Evolutionary conservation across 1,139 yeast species (phyloP), one percentile per base, ranked within the genome.

Genomic region (Maudiozyma humilis): DNA sequence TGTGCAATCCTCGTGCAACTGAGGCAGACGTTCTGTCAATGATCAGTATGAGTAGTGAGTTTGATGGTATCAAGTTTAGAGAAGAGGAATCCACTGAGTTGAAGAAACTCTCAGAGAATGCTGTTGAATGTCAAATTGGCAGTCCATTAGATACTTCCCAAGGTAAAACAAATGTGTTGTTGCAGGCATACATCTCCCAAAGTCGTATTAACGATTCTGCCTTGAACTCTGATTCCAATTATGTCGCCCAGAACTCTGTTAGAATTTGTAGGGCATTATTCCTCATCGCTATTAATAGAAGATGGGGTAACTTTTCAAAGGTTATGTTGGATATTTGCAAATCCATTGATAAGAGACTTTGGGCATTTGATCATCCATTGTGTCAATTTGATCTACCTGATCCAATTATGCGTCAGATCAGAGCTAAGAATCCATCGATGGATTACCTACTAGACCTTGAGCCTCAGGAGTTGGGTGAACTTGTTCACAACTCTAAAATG

Each of bases 171-270:
- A 89, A 91, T 54, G 76, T 89, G 40, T 71, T 93, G 40, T 68
- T 93, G 31, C 99, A 93, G 62, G 81, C 96, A 0, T 93, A 73
- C 60, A 84, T 93, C 27, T 87, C 97, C 0, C 80, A 80, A 47
- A 79, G 88, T 0, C 56, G 63, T 10, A 76, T 89, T 32, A 75
- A 73, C 51, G 95, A 88, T 49, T 79, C 96, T 1, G 84, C 96
- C 0, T 69, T 93, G 49, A 70, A 78, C 1, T 86, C 96, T 0
- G 98, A 93, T 63, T 73, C 88, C 35, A 84, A 86, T 49, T 93
- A 91, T 61, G 95, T 93, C 47, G 96, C 97, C 1, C 98, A 93
- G 58, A 93, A 93, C 55, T 76, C 97, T 2, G 88, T 91, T 0
- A 79, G 99, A 69, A 91, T 93, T 31, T 78, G 95, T 54, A 75